phyloP scores from a whole-genome alignment of 805 yeast species.

The Yamadazyma takamatsuzukensis region DNA sequence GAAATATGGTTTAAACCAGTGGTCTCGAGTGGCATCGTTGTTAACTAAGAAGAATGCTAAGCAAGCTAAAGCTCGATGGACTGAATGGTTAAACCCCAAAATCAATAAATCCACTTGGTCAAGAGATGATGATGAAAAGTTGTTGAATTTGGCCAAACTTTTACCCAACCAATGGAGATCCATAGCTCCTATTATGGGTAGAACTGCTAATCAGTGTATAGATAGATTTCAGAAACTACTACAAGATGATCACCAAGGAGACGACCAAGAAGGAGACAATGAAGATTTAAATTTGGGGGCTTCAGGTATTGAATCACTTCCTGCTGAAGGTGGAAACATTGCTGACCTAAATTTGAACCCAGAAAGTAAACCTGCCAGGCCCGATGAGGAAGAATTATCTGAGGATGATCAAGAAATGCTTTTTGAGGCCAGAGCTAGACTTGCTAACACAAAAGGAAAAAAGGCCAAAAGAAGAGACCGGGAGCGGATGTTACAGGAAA shows the following conservation, averaged over 20 bases:
- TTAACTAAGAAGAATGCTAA: conserved; percentile 81
- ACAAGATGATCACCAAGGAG: conserved; percentile 28
- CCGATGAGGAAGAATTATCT: conserved; percentile 74
- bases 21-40: conserved; percentile 90
- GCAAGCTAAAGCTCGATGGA: conserved; percentile 93
- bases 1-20: conserved; percentile 90
- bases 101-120: conserved; percentile 67
- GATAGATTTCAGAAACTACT: conserved; percentile 77
- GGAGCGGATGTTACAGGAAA: conserved; percentile 78
- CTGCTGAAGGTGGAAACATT: conserved; percentile 34
- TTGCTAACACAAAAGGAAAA: conserved; percentile 90
- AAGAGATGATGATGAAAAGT: conserved; percentile 67
- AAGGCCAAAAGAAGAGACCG: conserved; percentile 89
- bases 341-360: conserved; percentile 69
- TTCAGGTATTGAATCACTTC: conserved; percentile 49
- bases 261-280: conserved; percentile 12
- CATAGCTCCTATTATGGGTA: conserved; percentile 73
- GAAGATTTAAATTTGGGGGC: conserved; percentile 43
- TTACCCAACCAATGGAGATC: conserved; percentile 95
- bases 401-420: conserved; percentile 91
- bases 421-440: conserved; percentile 88
- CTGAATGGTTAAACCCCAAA: conserved; percentile 77
- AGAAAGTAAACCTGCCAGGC: conserved; percentile 76
- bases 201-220: conserved; percentile 84
- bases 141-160: conserved; percentile 60